Conservation (phyloP, 805 yeast genomes). For the Candida vartiovaarae region DNA sequence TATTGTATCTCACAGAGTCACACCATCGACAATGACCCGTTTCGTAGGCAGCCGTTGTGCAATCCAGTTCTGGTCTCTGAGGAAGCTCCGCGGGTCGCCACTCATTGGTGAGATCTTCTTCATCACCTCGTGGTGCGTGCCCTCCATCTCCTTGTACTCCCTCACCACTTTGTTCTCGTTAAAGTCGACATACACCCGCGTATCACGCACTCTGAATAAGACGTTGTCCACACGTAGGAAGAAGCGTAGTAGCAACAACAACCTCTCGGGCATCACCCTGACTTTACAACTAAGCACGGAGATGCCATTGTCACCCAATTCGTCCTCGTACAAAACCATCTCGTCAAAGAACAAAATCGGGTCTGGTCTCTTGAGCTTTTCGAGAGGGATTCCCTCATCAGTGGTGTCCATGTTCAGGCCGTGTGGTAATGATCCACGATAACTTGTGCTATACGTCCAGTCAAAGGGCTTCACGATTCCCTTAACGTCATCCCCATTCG, state of each 20-base stretch:
- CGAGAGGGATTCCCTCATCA: conserved; percentile 52
- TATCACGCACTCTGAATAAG: conserved; percentile 73
- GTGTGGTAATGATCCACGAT: conserved; percentile 49
- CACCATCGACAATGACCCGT: conserved; percentile 12
- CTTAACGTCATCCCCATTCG: conserved; percentile 35
- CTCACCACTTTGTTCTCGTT: conserved; percentile 55
- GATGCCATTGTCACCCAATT: conserved; percentile 93
- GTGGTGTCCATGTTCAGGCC: conserved; percentile 20
- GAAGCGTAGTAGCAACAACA: conserved; percentile 67
- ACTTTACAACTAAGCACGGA: conserved; percentile 70
- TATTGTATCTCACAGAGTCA: not conserved
- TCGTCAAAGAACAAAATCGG: conserved; percentile 90
- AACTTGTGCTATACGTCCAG: conserved; percentile 90
- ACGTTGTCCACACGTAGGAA: conserved; percentile 90
- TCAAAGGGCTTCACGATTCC: conserved; percentile 79
- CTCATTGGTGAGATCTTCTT: conserved; percentile 38
- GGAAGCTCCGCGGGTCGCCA: conserved; percentile 59
- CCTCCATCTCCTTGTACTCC: conserved; percentile 71
- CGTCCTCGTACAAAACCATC: conserved; percentile 86
- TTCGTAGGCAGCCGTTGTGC: conserved; percentile 48
- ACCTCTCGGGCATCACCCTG: conserved; percentile 80
- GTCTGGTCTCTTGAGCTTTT: conserved; percentile 62
- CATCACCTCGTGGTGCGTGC: conserved; percentile 39
- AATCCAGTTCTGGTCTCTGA: conserved; percentile 88
- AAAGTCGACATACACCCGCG: conserved; percentile 77